Evolutionary conservation across 2,329 filamentous ascomycete genomes (phyloP), one percentile per base, ranked within the genome.

Genomic region (Emmonsia crescens): DNA sequence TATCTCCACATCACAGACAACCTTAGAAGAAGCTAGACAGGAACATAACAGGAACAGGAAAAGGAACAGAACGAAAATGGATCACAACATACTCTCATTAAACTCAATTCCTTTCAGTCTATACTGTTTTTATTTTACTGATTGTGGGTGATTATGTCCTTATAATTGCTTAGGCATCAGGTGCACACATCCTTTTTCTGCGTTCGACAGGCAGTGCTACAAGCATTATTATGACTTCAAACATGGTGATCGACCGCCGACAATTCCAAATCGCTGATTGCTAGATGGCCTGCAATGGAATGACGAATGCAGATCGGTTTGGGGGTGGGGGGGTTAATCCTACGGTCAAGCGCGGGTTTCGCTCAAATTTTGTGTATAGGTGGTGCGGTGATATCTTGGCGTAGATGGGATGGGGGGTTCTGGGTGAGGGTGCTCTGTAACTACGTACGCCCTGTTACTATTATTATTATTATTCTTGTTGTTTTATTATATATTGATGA

Each of bases 1-100:
- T 67, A 84, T 83, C 77, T 88, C 85, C 72, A 27, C 12, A 16
- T 14, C 46, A 48, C 10, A 21, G 46, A 27, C 21, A 27, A n/a
- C n/a, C n/a, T n/a, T n/a, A n/a, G n/a, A n/a, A n/a, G n/a, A n/a
- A 12, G 21, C 14, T 42, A 42, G 40, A 42, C 19, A 21, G 6
- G 46, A 14, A n/a, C n/a, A 14, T 38, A 48, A 1, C 21, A 48
- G 3, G n/a, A 21, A 6, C 42, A 21, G 10, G 44, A 27, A 48
- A 2, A 5, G 21, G 1, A 49, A 27, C 46, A 29, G 24, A 16
- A 27, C 46, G 16, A 12, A 16, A 6, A 24, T 27, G 46, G 46
- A 16, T 5, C 12, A 21, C 42, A 49, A 12, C 46, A 49, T 27
- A 49, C 14, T 49, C 10, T 14, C 10, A 14, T 6, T 27, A 16